Percentiles rank a stretch among this genome's conserved stretches.
phyloP scores from a whole-genome alignment of 2,329 filamentous ascomycete species.

The Cladosporium sphaerospermum region DNA sequence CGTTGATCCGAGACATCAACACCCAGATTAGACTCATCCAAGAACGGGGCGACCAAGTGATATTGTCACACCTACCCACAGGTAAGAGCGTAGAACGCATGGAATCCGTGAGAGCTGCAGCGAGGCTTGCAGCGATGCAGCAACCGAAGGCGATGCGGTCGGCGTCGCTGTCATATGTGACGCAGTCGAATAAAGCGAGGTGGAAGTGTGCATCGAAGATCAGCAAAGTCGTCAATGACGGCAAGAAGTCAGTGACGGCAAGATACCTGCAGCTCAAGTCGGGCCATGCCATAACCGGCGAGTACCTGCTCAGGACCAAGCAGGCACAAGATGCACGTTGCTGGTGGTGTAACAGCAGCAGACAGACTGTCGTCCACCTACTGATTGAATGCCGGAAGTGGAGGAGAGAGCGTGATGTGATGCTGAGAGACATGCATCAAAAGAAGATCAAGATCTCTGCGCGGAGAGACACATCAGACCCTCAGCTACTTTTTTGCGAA shows the following conservation, averaged over 20 bases:
- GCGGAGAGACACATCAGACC: constrained; percentile 1
- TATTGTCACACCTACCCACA: neutral
- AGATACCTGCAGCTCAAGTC: constrained; percentile 2
- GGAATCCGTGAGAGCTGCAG: neutral
- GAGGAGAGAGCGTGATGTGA: neutral
- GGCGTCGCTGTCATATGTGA: neutral
- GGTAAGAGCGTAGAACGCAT: neutral
- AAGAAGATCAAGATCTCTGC: neutral
- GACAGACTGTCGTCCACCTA: constrained; percentile 1
- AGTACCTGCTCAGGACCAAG: neutral
- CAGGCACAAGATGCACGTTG: neutral
- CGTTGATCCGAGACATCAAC: neutral
- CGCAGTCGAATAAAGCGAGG: neutral
- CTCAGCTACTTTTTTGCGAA: neutral
- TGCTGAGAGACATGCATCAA: neutral
- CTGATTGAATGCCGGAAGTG: constrained; percentile 4
- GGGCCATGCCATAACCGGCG: neutral
- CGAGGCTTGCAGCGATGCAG: neutral
- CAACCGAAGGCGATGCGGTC: neutral
- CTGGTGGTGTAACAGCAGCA: constrained; percentile 2
- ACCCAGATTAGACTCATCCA: neutral
- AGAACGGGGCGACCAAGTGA: neutral
- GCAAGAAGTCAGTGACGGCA: neutral
- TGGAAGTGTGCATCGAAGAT: neutral
- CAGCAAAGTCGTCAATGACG: neutral